Evolutionary conservation across 805 yeast genomes (phyloP).

Genomic region (Yarrowia osloensis): DNA sequence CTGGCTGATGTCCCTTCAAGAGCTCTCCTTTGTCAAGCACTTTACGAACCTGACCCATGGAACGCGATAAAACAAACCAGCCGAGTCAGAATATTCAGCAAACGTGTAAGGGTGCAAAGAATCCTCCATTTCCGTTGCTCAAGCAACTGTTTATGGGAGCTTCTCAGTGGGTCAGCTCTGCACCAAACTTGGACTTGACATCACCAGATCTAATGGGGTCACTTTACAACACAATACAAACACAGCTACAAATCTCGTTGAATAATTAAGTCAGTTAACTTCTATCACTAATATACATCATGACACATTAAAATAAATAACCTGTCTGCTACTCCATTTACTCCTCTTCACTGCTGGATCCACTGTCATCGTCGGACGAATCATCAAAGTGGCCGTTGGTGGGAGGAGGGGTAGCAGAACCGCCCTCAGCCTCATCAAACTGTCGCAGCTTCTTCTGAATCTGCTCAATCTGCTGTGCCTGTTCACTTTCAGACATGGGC

Average conservation of each 20-base stretch:
- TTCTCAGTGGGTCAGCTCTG: too few relatives aligned
- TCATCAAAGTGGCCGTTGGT: slow-evolving; percentile 37
- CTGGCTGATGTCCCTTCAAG: too few relatives aligned
- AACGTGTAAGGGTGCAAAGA: too few relatives aligned
- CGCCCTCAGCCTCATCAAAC: slow-evolving; percentile 49
- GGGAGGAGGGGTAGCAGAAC: slow-evolving; percentile 36
- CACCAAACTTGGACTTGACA: too few relatives aligned
- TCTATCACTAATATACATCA: slow-evolving; percentile 30
- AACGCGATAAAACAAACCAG: too few relatives aligned
- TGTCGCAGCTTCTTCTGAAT: slow-evolving; percentile 76
- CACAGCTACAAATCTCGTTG: not conserved
- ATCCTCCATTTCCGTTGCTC: too few relatives aligned
- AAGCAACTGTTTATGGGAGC: too few relatives aligned
- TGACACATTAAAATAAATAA: slow-evolving; percentile 32
- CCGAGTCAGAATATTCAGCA: too few relatives aligned
- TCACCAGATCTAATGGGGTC: too few relatives aligned
- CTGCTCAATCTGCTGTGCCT: slow-evolving; percentile 64
- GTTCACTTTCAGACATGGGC: slow-evolving; percentile 66
- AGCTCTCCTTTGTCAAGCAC: too few relatives aligned
- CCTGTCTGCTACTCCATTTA: slow-evolving; percentile 36
- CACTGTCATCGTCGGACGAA: slow-evolving; percentile 36
- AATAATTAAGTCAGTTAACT: slow-evolving; percentile 17
- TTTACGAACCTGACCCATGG: too few relatives aligned
- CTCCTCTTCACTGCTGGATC: slow-evolving; percentile 43
- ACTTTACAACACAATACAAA: not conserved